Evolutionary conservation across 129 eudicot genomes (phyloP), one percentile per base, ranked within the genome.

Genomic region (Chrysanthemum makinoi): DNA sequence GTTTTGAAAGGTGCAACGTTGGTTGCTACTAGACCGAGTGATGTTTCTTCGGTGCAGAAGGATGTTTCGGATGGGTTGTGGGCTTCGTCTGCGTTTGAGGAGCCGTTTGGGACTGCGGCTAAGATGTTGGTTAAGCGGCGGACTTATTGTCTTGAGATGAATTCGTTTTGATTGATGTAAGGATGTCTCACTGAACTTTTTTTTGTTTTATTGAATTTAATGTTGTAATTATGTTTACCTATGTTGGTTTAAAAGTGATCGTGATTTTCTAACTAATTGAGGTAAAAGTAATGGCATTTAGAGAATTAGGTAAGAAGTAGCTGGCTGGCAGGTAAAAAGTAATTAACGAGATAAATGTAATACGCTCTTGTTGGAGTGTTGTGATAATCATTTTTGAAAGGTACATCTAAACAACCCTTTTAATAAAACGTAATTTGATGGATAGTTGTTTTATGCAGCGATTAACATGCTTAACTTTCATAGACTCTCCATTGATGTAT

Each of bases 21-120:
- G 75, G 99, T 95, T 46, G 99, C 99, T 0, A 95, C 88, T 22
- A 79, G 96, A 74, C 97, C 99, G 0, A 90, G 97, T 66, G 99
- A 90, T 75, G 92, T 89, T 59, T 70, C 6, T 35, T 7, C 81
- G 0, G 66, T 64, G 2, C 85, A 81, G 75, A 88, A 86, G 79
- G 96, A 87, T 84, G 87, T 76, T 24, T 80, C 86, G 0, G 97
- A 90, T 67, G 84, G 83, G 10, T 84, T 80, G 5, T 95, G 99
- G 99, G 86, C 90, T 74, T 83, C 86, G 6, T 61, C 88, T 52
- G 96, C 91, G 0, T 95, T 95, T 76, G 97, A 95, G 80, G 97
- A 86, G 80, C 97, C 99, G 0, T 90, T 60, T 80, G 91, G 89
- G 39, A 88, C 89, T 19, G 99, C 99, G 20, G 97, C 97, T 0